These are phyloP conservation scores for Pichia pseudocactophila DNA, from an alignment of 805 yeast genomes.

Conservation along the genomic window DNA sequence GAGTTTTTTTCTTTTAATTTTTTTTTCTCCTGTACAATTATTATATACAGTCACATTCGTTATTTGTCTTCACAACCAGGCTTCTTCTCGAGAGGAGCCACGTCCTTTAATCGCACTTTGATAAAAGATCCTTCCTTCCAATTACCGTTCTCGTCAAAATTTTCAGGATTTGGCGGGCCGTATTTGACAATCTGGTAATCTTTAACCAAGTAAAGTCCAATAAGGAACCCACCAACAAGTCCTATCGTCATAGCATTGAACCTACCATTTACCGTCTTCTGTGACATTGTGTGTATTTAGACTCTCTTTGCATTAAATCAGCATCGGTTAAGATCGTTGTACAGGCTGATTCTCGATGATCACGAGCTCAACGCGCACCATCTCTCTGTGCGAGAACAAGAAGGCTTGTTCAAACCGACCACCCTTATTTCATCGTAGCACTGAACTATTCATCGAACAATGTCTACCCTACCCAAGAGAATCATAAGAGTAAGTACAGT, in stretches of 20 bases:
- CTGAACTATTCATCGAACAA: slow-evolving; percentile 13
- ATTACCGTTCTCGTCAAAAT: slow-evolving; percentile 31
- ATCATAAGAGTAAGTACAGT: slow-evolving; percentile 61
- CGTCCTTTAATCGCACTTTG: slow-evolving; percentile 28
- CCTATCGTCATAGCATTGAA: slow-evolving; percentile 23
- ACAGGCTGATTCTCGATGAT: too few relatives aligned
- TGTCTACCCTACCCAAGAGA: slow-evolving; percentile 72
- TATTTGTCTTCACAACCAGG: slow-evolving; percentile 22
- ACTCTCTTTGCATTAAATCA: too few relatives aligned
- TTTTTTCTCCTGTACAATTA: slow-evolving; percentile 5
- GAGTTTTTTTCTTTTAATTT: slow-evolving; percentile 1
- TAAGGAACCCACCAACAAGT: slow-evolving; percentile 19
- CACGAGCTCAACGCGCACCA: not conserved
- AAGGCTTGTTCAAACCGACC: too few relatives aligned
- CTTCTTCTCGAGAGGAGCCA: slow-evolving; percentile 32
- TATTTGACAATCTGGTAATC: slow-evolving; percentile 32
- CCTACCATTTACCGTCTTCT: slow-evolving; percentile 22
- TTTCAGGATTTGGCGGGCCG: slow-evolving; percentile 31
- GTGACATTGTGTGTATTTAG: slow-evolving; percentile 7
- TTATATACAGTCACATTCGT: slow-evolving; percentile 1
- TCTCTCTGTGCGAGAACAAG: not conserved
- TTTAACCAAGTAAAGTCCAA: slow-evolving; percentile 23
- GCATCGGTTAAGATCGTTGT: too few relatives aligned
- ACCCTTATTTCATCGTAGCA: too few relatives aligned
- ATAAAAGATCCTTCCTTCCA: slow-evolving; percentile 30